Conservation (phyloP, 331 rosid genomes). For the Malus hybrid region DNA sequence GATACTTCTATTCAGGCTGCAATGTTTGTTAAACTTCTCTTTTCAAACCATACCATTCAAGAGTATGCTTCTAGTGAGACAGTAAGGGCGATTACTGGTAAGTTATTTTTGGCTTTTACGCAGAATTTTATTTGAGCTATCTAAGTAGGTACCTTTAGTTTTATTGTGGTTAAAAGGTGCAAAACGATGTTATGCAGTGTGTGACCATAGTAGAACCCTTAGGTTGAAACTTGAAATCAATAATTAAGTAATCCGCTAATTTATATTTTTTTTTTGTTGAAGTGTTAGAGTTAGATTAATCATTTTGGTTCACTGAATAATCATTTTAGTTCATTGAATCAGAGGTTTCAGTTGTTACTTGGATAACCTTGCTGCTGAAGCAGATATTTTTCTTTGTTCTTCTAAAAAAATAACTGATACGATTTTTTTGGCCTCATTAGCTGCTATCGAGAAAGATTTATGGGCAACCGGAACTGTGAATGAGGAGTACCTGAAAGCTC, state of each 20-base stretch:
- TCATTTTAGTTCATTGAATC: background rate
- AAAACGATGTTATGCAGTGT: background rate
- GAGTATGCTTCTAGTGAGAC: conserved; percentile 99
- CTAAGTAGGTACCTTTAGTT: background rate
- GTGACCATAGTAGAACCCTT: background rate
- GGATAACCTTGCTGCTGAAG: background rate
- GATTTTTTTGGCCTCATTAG: conserved; percentile 35
- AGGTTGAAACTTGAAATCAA: background rate
- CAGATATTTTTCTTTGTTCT: background rate
- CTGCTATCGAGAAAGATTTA: conserved; percentile 90
- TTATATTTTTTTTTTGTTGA: background rate
- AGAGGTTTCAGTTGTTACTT: background rate
- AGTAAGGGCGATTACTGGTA: conserved; percentile 93
- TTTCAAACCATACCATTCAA: conserved; percentile 94
- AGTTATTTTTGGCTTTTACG: conserved; percentile 17
- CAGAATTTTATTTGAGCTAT: background rate
- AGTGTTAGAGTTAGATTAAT: background rate
- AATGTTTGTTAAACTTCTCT: conserved; percentile 88
- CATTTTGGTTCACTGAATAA: background rate
- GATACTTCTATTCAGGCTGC: conserved; percentile 97
- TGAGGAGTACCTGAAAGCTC: conserved; percentile 91
- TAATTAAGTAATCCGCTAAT: background rate
- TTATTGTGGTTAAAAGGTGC: background rate
- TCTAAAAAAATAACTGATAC: background rate
- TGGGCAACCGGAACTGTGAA: conserved; percentile 93